These are phyloP conservation scores for Emmonsiellopsis sp. DNA, from an alignment of 2,329 filamentous ascomycete genomes.

Conservation along the genomic window DNA sequence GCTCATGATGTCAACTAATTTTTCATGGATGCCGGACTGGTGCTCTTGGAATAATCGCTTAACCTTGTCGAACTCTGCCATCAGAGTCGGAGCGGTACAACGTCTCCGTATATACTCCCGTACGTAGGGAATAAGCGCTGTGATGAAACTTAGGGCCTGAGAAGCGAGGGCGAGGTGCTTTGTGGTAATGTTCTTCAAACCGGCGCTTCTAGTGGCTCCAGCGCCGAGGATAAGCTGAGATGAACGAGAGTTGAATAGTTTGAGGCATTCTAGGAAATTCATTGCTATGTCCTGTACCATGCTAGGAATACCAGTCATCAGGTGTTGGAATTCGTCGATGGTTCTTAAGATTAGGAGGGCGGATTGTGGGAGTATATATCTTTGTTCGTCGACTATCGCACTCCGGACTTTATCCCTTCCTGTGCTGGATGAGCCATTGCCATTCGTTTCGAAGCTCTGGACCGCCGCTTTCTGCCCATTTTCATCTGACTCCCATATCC, in stretches of 20 bases:
- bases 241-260: constrained; percentile 89
- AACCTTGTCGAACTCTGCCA: constrained; percentile 83
- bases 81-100: constrained; percentile 46
- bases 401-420: constrained; percentile 57
- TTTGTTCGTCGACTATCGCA: constrained; percentile 74
- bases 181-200: constrained; percentile 91
- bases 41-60: constrained; percentile 79
- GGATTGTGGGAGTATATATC: constrained; percentile 76
- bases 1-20: constrained; percentile 87
- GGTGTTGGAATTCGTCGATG: constrained; percentile 71
- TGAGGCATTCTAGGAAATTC: constrained; percentile 74
- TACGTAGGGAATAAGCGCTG: constrained; percentile 78
- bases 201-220: constrained; percentile 78
- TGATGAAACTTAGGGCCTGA: constrained; percentile 79
- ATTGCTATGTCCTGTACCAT: constrained; percentile 77
- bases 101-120: constrained; percentile 85
- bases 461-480: constrained; percentile 17
- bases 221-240: constrained; percentile 95
- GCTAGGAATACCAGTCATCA: constrained; percentile 77
- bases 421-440: constrained; percentile 15
- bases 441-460: constrained; percentile 26
- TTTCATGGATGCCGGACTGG: constrained; percentile 82
- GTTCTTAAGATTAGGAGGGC: constrained; percentile 72
- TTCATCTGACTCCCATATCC: constrained; percentile 41
- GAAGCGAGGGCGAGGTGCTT: constrained; percentile 88